These are phyloP conservation scores for Volvariella volvacea DNA, from an alignment of 1,284 basidiomycete genomes.

Conservation along the genomic window DNA sequence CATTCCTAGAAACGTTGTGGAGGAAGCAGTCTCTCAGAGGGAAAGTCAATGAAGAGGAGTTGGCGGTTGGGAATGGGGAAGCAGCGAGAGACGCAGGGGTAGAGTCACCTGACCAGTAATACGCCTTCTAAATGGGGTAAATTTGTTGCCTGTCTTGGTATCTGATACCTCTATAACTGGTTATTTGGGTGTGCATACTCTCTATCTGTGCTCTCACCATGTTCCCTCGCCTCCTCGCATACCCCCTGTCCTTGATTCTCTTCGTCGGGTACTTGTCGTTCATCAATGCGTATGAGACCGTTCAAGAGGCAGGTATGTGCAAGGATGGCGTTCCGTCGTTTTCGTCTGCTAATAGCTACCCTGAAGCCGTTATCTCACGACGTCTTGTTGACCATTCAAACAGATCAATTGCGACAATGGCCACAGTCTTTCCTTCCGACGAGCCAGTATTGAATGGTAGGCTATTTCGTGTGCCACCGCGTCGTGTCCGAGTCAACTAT, in stretches of 20 bases:
- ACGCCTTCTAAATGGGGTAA: too few relatives aligned
- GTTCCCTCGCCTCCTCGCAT: too few relatives aligned
- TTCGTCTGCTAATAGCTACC: too few relatives aligned
- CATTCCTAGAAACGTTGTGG: slow-evolving; percentile 68
- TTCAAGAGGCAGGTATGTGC: slow-evolving; percentile 19
- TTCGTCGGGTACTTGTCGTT: too few relatives aligned
- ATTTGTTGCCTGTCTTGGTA: too few relatives aligned
- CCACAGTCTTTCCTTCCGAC: slow-evolving; percentile 38
- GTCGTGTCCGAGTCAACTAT: background rate
- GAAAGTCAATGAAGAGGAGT: slow-evolving; percentile 22
- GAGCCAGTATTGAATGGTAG: slow-evolving; percentile 35
- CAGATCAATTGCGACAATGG: slow-evolving; percentile 39
- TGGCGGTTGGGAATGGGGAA: slow-evolving; percentile 47
- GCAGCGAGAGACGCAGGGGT: too few relatives aligned
- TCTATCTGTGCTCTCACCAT: too few relatives aligned
- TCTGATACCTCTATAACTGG: too few relatives aligned
- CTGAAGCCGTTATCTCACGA: slow-evolving; percentile 35
- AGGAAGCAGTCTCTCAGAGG: slow-evolving; percentile 50
- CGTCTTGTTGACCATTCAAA: slow-evolving; percentile 31
- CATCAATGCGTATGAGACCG: slow-evolving; percentile 14
- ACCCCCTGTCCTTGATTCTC: too few relatives aligned
- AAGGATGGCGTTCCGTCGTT: too few relatives aligned
- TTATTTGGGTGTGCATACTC: too few relatives aligned
- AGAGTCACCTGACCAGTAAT: too few relatives aligned
- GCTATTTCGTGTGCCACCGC: slow-evolving; percentile 1